These are phyloP conservation scores for Zizania palustris DNA, from an alignment of 202 grass and related monocot genomes.

Conservation along the genomic window DNA sequence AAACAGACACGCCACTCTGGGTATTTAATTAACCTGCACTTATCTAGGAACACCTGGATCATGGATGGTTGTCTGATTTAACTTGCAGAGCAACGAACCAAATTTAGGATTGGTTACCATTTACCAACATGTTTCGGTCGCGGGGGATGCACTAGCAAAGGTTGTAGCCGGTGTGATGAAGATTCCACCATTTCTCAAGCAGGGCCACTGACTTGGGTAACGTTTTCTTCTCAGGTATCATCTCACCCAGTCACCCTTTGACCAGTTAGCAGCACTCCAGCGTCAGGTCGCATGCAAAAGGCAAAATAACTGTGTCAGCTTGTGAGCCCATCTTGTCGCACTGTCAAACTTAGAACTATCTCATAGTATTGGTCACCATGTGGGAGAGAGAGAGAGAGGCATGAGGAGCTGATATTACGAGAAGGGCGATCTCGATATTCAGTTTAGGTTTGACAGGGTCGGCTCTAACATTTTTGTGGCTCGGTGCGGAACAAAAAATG, in stretches of 20 bases:
- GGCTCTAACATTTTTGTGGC: too few relatives aligned
- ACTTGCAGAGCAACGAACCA: neutral
- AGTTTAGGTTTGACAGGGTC: too few relatives aligned
- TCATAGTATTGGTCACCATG: neutral
- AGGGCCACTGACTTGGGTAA: neutral
- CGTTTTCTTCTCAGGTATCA: neutral
- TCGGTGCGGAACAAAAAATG: too few relatives aligned
- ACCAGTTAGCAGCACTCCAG: too few relatives aligned
- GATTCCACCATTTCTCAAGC: neutral
- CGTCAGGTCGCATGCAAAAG: too few relatives aligned
- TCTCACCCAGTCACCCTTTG: too few relatives aligned
- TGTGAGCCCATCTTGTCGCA: too few relatives aligned
- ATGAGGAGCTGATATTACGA: too few relatives aligned
- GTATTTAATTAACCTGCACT: neutral
- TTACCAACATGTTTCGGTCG: neutral
- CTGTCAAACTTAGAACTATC: too few relatives aligned
- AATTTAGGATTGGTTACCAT: neutral
- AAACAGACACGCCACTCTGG: slow-evolving; percentile 20
- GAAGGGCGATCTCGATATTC: neutral
- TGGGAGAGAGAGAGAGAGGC: too few relatives aligned
- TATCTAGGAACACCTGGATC: neutral
- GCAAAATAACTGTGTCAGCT: too few relatives aligned
- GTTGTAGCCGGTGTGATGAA: neutral
- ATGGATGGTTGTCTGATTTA: neutral
- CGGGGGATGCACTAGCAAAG: neutral